Percentiles rank a stretch among this genome's conserved stretches.
Conservation (phyloP, 2,329 filamentous ascomycete genomes). For the Fusarium compactum region DNA sequence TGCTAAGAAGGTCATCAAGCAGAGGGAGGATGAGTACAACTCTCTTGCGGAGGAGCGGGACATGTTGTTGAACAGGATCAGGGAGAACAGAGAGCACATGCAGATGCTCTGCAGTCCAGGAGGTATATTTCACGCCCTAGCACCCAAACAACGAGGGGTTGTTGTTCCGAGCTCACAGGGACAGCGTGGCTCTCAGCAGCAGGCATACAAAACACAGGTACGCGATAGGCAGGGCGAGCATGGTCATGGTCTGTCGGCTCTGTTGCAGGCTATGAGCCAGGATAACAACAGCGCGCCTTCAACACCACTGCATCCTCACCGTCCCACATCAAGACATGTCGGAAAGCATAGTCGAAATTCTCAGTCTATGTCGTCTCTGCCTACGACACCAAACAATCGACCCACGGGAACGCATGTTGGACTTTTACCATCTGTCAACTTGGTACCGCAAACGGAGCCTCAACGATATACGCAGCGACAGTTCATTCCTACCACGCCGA, state of each 20-base stretch:
- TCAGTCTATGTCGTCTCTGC: conserved; percentile 87
- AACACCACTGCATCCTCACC: conserved; percentile 68
- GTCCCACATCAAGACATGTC: conserved; percentile 60
- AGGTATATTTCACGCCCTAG: conserved; percentile 73
- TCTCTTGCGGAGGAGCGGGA: conserved; percentile 80
- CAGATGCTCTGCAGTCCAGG: conserved; percentile 82
- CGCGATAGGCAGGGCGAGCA: conserved; percentile 66
- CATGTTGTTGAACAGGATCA: conserved; percentile 83
- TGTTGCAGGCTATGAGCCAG: conserved; percentile 84
- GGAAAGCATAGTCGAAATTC: conserved; percentile 78
- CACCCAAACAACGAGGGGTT: conserved; percentile 63
- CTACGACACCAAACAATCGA: conserved; percentile 76
- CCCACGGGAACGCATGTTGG: conserved; percentile 61
- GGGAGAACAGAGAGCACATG: conserved; percentile 90
- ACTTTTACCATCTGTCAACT: conserved; percentile 71
- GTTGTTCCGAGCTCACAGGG: conserved; percentile 59
- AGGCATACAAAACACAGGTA: conserved; percentile 60
- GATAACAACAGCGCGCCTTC: conserved; percentile 78
- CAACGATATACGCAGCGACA: conserved; percentile 58
- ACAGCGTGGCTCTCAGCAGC: conserved; percentile 61
- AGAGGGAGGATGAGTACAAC: conserved; percentile 79
- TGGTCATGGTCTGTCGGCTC: conserved; percentile 79
- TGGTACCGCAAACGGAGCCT: conserved; percentile 71
- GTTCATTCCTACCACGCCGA: conserved; percentile 61
- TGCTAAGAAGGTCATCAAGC: conserved; percentile 82